These are phyloP conservation scores for Rhodotorula diobovata DNA, from an alignment of 768 basidiomycete genomes.

Conservation along the genomic window DNA sequence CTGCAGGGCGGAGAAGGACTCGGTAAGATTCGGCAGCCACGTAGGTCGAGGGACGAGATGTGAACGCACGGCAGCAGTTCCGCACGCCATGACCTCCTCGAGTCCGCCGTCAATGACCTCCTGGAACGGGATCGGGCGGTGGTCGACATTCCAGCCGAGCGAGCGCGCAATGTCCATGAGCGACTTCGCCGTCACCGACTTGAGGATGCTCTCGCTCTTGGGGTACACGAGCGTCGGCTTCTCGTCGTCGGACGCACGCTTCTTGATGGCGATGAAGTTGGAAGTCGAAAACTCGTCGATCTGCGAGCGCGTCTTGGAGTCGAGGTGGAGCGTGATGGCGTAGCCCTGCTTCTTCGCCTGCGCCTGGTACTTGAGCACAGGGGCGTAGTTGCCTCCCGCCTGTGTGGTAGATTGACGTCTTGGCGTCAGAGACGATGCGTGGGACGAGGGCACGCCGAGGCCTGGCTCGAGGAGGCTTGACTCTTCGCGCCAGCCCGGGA, in stretches of 20 bases:
- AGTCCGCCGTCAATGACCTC: conserved; percentile 40
- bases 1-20: not conserved
- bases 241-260: not conserved
- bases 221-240: conserved; percentile 41
- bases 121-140: conserved; percentile 36
- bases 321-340: conserved; percentile 43
- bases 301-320: conserved; percentile 32
- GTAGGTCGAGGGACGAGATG: too few species aligned
- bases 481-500: too few species aligned
- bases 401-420: not conserved
- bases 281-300: conserved; percentile 45
- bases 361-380: conserved; percentile 29
- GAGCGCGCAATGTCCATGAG: conserved; percentile 38
- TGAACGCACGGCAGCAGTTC: conserved; percentile 41
- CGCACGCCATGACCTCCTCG: conserved; percentile 42
- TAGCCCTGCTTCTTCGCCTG: conserved; percentile 41
- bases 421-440: not conserved
- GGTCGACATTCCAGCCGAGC: conserved; percentile 41
- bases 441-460: too few species aligned
- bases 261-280: conserved; percentile 41
- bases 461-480: too few species aligned
- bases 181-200: conserved; percentile 40
- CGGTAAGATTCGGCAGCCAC: too few species aligned
- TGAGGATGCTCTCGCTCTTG: conserved; percentile 38
- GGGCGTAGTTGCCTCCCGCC: conserved; percentile 28